Percentiles rank a stretch among this genome's conserved stretches.
These are phyloP conservation scores for Tubosaeta sp. DNA, from an alignment of 768 basidiomycete species.

Conservation along the genomic window DNA sequence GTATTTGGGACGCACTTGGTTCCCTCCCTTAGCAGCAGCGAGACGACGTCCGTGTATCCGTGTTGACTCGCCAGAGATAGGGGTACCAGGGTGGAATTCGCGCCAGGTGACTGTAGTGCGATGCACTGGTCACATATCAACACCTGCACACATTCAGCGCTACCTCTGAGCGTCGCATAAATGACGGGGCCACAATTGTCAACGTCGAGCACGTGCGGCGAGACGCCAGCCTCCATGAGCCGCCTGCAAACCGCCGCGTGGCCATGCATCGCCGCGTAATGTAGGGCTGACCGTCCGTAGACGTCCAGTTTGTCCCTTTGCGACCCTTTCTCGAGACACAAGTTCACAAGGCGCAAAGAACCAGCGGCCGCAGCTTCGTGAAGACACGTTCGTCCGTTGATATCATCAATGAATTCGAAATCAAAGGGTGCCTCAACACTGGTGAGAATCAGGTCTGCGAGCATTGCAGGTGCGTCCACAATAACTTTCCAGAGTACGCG, in stretches of 20 bases:
- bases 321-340: constrained; percentile 74
- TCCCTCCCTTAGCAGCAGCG: constrained; percentile 71
- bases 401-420: constrained; percentile 91
- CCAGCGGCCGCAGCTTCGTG: constrained; percentile 93
- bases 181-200: constrained; percentile 94
- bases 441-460: constrained; percentile 70
- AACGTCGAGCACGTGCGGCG: constrained; percentile 72
- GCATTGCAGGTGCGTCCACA: constrained; percentile 69
- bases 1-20: constrained; percentile 80
- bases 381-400: constrained; percentile 90
- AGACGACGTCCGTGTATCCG: constrained; percentile 80
- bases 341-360: constrained; percentile 63
- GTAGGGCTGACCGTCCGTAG: constrained; percentile 90
- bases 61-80: constrained; percentile 88
- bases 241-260: constrained; percentile 70
- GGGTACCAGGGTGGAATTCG: constrained; percentile 72
- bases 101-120: constrained; percentile 51
- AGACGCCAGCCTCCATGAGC: constrained; percentile 65
- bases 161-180: constrained; percentile 87
- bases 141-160: constrained; percentile 77
- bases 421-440: constrained; percentile 71
- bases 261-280: constrained; percentile 95
- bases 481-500: constrained; percentile 95
- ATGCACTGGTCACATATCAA: constrained; percentile 72
- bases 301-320: constrained; percentile 74